These are phyloP conservation scores for Ophiostoma populinum DNA, from an alignment of 2,329 filamentous ascomycete species.

Conservation along the genomic window DNA sequence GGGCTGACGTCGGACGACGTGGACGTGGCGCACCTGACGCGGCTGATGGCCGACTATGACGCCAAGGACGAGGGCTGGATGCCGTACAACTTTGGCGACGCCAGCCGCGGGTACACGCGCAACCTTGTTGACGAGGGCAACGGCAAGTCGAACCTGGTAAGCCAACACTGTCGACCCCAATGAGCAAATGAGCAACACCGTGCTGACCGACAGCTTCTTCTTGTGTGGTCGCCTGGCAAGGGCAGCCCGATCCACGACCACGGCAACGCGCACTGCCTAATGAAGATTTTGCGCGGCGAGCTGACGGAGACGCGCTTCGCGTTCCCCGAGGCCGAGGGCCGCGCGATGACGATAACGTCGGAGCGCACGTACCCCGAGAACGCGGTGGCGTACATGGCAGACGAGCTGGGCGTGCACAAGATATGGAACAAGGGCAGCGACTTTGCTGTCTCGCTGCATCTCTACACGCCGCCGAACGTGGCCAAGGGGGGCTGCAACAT, in stretches of 20 bases:
- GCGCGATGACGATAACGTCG: constrained; percentile 45
- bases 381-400: constrained; percentile 78
- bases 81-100: constrained; percentile 57
- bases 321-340: constrained; percentile 42
- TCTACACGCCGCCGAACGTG: constrained; percentile 82
- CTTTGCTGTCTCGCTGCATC: constrained; percentile 72
- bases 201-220: constrained; percentile 43
- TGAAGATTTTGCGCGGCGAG: constrained; percentile 69
- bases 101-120: constrained; percentile 57
- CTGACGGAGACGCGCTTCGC: constrained; percentile 69
- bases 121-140: constrained; percentile 87
- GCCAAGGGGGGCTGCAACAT: constrained; percentile 66
- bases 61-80: constrained; percentile 56
- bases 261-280: constrained; percentile 77
- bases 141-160: constrained; percentile 36
- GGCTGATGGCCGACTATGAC: constrained; percentile 57
- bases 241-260: constrained; percentile 77
- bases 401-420: constrained; percentile 71
- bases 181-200: no score
- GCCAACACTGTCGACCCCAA: no score
- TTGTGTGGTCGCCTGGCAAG: constrained; percentile 79
- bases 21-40: constrained; percentile 52
- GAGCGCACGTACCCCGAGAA: constrained; percentile 53
- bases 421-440: constrained; percentile 61
- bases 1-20: constrained; percentile 71